Conservation (phyloP, 2,329 filamentous ascomycete genomes). For the Botrytis byssoidea region DNA sequence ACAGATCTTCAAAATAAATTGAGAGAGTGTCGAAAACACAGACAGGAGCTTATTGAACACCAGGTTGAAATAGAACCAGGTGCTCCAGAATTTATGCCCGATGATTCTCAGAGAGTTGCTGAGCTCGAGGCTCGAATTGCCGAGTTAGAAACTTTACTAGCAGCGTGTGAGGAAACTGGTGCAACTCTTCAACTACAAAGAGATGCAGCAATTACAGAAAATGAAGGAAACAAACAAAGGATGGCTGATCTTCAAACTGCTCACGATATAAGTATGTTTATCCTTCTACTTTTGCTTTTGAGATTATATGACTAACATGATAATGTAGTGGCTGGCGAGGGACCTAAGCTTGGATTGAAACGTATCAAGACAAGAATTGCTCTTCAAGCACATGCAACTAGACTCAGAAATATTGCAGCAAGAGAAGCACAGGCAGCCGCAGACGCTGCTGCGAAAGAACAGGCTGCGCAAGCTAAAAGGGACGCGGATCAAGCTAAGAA, state of each 20-base stretch:
- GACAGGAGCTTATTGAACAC: not conserved
- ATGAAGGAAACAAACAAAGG: not conserved
- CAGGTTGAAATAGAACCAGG: accelerated
- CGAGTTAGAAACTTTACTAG: not conserved
- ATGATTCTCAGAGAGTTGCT: not conserved
- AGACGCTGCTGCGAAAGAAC: not conserved
- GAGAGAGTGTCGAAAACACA: not conserved
- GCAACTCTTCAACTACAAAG: constrained; percentile 9
- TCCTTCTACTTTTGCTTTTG: not conserved
- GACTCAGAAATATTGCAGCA: not conserved
- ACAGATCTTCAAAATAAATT: not conserved
- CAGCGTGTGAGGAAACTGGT: not conserved
- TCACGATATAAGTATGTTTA: constrained; percentile 1
- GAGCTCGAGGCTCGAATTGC: not conserved
- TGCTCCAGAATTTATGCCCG: not conserved
- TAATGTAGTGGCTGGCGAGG: constrained; percentile 5
- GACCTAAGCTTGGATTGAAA: constrained; percentile 13
- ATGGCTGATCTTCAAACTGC: constrained; percentile 10
- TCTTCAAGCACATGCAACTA: constrained; percentile 4
- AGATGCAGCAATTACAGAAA: constrained; percentile 3
- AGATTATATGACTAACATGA: not conserved
- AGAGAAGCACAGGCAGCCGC: not conserved
- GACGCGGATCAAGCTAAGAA: not conserved
- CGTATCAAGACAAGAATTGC: constrained; percentile 15
- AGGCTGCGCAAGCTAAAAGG: not conserved